Evolutionary conservation across 768 basidiomycete species (phyloP).

Genomic region (Psilocybe azurescens): DNA sequence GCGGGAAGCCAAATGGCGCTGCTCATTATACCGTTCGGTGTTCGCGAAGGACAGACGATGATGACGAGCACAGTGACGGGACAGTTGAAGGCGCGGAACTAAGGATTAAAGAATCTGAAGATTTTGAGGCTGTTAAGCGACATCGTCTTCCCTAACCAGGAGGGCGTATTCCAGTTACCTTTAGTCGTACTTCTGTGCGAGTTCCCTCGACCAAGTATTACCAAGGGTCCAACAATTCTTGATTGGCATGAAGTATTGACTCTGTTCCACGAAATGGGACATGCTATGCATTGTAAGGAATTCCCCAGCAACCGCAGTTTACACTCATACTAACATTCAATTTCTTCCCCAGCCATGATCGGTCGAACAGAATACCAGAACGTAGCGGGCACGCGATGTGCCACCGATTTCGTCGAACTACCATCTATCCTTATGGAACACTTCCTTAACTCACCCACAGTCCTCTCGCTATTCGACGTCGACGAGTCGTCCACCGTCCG

Average conservation of each 20-base stretch:
- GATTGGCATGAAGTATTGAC: constrained; percentile 96
- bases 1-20: constrained; percentile 87
- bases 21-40: constrained; percentile 99
- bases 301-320: constrained; percentile 2
- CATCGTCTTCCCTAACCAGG: constrained; percentile 62
- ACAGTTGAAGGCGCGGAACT: constrained; percentile 42
- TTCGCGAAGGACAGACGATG: constrained; percentile 90
- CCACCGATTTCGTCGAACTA: constrained; percentile 97
- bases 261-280: constrained; percentile 98
- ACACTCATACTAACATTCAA: neutral
- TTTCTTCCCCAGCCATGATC: constrained; percentile 80
- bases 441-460: constrained; percentile 84
- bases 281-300: constrained; percentile 96
- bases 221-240: constrained; percentile 72
- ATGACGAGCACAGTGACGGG: constrained; percentile 77
- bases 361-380: constrained; percentile 98
- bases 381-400: constrained; percentile 95
- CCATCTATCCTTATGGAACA: constrained; percentile 99
- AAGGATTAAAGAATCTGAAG: constrained; percentile 51
- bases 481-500: constrained; percentile 49
- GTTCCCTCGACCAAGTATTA: constrained; percentile 67
- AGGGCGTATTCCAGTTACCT: constrained; percentile 85
- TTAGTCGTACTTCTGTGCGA: constrained; percentile 92
- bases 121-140: constrained; percentile 69
- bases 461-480: constrained; percentile 79